These are phyloP conservation scores for Leishmania gerbilli DNA, from an alignment of 208 protist genomes.

Conservation along the genomic window DNA sequence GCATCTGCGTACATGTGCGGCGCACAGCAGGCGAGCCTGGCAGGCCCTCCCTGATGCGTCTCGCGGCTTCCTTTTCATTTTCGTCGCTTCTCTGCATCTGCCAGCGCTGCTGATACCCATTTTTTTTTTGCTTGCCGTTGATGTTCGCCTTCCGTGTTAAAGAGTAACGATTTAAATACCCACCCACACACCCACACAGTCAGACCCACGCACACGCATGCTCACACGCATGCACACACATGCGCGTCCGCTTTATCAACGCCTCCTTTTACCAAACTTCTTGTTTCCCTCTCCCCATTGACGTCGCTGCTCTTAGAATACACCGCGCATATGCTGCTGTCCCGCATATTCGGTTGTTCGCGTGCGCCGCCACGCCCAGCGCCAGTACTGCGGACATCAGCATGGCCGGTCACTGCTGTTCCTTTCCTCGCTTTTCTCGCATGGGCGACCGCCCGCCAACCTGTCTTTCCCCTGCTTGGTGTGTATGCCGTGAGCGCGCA, in stretches of 20 bases:
- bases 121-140: not conserved
- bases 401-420: not conserved
- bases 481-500: not conserved
- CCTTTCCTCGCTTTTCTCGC: not conserved
- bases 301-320: no score
- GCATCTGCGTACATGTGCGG: not conserved
- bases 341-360: no score
- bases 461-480: not conserved
- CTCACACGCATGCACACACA: not conserved
- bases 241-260: not conserved
- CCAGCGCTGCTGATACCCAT: not conserved
- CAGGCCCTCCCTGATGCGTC: no score
- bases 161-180: not conserved
- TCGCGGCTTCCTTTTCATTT: not conserved
- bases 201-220: not conserved
- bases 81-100: not conserved
- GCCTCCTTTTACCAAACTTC: not conserved
- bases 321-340: no score
- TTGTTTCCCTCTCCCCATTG: no score
- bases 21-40: not conserved
- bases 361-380: no score
- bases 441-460: not conserved
- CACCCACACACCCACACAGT: not conserved
- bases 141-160: not conserved
- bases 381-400: not conserved